A percentile compares a stretch with the other conserved stretches of the same genome.
Evolutionary conservation across 768 basidiomycete species (phyloP).

Genomic region (Dentipellis sp.): DNA sequence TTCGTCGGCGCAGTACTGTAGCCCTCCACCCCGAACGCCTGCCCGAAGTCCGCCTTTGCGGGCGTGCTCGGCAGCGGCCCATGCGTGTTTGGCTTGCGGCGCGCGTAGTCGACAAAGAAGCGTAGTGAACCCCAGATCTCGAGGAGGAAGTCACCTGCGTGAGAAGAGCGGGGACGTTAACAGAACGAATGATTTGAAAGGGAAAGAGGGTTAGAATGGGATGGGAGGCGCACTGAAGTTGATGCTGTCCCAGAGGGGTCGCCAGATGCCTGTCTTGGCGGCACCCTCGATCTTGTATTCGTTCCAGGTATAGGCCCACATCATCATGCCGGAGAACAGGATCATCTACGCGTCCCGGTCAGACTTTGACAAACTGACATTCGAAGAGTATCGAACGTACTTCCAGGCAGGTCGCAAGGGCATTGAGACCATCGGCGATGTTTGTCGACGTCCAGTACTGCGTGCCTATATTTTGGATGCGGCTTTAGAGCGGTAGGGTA

Average conservation of each 20-base stretch:
- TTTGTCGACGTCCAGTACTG: slow-evolving; percentile 79
- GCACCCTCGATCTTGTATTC: slow-evolving; percentile 48
- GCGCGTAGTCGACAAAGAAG: slow-evolving; percentile 44
- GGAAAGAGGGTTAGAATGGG: neutral
- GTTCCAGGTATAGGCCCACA: slow-evolving; percentile 69
- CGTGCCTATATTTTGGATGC: slow-evolving; percentile 17
- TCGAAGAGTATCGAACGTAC: slow-evolving; percentile 25
- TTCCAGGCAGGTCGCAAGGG: slow-evolving; percentile 78
- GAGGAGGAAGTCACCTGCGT: slow-evolving; percentile 39
- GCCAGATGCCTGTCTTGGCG: slow-evolving; percentile 48
- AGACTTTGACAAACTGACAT: neutral
- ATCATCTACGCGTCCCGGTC: slow-evolving; percentile 53
- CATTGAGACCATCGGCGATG: slow-evolving; percentile 76
- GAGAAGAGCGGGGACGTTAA: neutral
- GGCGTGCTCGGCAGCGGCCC: slow-evolving; percentile 10
- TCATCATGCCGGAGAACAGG: slow-evolving; percentile 67
- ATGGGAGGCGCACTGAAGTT: slow-evolving; percentile 31
- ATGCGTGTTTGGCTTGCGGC: slow-evolving; percentile 17
- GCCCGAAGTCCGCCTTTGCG: neutral
- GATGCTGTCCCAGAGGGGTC: slow-evolving; percentile 62
- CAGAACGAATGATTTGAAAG: neutral
- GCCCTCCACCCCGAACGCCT: slow-evolving; percentile 9
- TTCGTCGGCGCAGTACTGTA: neutral
- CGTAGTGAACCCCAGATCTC: slow-evolving; percentile 58
- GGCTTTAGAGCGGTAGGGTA: neutral